These are phyloP conservation scores for Zalaria sp. DNA, from an alignment of 2,329 filamentous ascomycete species.

Conservation along the genomic window DNA sequence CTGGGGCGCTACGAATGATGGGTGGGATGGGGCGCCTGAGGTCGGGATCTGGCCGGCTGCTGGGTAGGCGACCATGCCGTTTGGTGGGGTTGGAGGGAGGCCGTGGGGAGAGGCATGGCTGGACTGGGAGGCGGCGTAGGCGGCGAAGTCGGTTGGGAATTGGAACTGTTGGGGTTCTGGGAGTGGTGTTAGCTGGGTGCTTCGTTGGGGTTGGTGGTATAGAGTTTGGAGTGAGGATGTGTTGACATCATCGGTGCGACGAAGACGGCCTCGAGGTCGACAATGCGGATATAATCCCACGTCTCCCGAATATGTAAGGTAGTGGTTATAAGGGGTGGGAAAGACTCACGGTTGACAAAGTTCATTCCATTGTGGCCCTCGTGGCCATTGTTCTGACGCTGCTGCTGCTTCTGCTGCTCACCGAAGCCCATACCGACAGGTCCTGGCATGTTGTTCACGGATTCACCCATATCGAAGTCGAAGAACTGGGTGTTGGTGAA, in stretches of 20 bases:
- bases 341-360: slow-evolving; percentile 5
- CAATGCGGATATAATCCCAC: not conserved
- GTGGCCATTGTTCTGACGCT: slow-evolving; percentile 2
- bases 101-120: slow-evolving; percentile 11
- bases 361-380: slow-evolving; percentile 1
- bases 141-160: slow-evolving; percentile 29
- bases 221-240: too few relatives aligned
- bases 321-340: not conserved
- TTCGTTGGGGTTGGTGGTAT: too few relatives aligned
- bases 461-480: slow-evolving; percentile 42
- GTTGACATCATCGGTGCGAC: not conserved
- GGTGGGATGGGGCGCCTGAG: slow-evolving; percentile 8
- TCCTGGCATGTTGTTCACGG: not conserved
- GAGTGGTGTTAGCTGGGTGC: too few relatives aligned
- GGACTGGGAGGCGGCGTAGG: slow-evolving; percentile 15
- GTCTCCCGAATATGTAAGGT: not conserved
- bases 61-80: slow-evolving; percentile 9
- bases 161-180: slow-evolving; percentile 15
- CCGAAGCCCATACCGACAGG: slow-evolving; percentile 1
- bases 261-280: not conserved
- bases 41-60: slow-evolving; percentile 9
- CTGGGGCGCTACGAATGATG: slow-evolving; percentile 5
- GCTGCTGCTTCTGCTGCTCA: slow-evolving; percentile 4
- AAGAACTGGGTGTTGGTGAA: slow-evolving; percentile 49
- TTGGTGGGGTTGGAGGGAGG: slow-evolving; percentile 13